Conservation (phyloP, 2,329 filamentous ascomycete genomes). For the Trichoderma endophyticum region DNA sequence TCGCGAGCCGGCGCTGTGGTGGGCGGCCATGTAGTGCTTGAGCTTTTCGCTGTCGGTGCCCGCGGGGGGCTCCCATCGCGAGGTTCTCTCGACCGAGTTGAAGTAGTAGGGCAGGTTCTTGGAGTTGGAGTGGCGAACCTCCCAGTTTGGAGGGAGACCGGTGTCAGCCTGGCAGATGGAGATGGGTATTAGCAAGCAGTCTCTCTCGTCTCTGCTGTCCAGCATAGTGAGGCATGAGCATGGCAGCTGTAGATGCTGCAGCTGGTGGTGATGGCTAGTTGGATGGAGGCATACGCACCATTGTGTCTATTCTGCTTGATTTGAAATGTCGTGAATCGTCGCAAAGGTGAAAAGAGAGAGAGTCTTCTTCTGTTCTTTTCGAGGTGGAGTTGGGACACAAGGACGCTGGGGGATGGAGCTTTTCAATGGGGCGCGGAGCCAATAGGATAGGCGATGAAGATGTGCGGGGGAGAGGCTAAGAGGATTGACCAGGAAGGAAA, state of each 20-base stretch:
- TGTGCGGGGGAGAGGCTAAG: slow-evolving; percentile 4
- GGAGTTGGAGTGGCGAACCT: slow-evolving; percentile 95
- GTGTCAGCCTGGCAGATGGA: slow-evolving; percentile 56
- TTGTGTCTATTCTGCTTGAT: not conserved
- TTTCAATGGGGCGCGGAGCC: not conserved
- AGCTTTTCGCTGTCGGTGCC: slow-evolving; percentile 89
- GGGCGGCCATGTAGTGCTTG: slow-evolving; percentile 86
- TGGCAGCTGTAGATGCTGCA: not conserved
- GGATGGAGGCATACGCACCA: not conserved
- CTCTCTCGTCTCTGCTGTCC: not conserved
- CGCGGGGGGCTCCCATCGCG: slow-evolving; percentile 88
- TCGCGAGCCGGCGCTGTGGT: slow-evolving; percentile 64
- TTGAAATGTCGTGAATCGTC: not conserved
- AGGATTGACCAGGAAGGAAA: not conserved
- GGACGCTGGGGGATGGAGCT: not conserved
- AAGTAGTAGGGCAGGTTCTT: slow-evolving; percentile 99
- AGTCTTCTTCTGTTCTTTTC: not conserved
- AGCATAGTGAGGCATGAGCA: not conserved
- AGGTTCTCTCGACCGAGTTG: slow-evolving; percentile 81
- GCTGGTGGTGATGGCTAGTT: not conserved
- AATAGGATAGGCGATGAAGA: not conserved
- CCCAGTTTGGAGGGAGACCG: slow-evolving; percentile 84
- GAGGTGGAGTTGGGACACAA: slow-evolving; percentile 6
- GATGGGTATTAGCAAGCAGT: not conserved
- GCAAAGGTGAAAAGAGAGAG: not conserved